Evolutionary conservation across 1,284 basidiomycete genomes (phyloP).

Genomic region (Macrocybe sp.): DNA sequence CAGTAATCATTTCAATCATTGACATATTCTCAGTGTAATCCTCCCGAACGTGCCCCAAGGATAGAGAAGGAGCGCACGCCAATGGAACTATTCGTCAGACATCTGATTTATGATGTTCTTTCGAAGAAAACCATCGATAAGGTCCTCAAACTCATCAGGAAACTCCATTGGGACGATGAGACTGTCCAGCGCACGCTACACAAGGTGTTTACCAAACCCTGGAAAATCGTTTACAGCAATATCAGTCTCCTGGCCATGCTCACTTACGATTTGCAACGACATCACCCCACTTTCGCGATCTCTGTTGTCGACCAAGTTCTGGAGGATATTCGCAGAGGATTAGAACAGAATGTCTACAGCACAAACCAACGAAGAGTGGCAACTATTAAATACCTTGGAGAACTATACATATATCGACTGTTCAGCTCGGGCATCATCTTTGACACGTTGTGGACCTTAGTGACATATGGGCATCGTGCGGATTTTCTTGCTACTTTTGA

Average conservation of each 20-base stretch:
- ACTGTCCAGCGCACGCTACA: conserved; percentile 50
- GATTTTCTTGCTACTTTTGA: conserved; percentile 15
- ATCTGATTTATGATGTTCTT: conserved; percentile 89
- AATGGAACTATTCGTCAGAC: conserved; percentile 90
- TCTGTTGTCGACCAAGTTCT: conserved; percentile 91
- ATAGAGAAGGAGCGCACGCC: conserved; percentile 83
- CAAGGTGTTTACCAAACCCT: conserved; percentile 91
- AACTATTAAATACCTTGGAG: conserved; percentile 91
- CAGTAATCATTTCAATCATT: conserved; percentile 3
- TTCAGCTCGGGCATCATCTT: conserved; percentile 88
- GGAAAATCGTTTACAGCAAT: conserved; percentile 93
- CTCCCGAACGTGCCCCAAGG: conserved; percentile 86
- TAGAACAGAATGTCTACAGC: conserved; percentile 95
- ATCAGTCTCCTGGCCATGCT: conserved; percentile 92
- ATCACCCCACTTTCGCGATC: conserved; percentile 86
- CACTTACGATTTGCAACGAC: conserved; percentile 89
- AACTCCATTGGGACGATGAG: conserved; percentile 91
- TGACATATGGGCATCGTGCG: conserved; percentile 96
- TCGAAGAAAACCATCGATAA: conserved; percentile 91
- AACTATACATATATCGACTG: conserved; percentile 96
- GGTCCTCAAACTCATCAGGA: conserved; percentile 86
- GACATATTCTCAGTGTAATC: conserved; percentile 72
- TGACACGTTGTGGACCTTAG: conserved; percentile 90
- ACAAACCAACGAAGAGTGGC: conserved; percentile 92
- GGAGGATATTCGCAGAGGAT: conserved; percentile 85